Evolutionary conservation across 345 rosid genomes (phyloP).

Genomic region (Barbarea vulgaris): DNA sequence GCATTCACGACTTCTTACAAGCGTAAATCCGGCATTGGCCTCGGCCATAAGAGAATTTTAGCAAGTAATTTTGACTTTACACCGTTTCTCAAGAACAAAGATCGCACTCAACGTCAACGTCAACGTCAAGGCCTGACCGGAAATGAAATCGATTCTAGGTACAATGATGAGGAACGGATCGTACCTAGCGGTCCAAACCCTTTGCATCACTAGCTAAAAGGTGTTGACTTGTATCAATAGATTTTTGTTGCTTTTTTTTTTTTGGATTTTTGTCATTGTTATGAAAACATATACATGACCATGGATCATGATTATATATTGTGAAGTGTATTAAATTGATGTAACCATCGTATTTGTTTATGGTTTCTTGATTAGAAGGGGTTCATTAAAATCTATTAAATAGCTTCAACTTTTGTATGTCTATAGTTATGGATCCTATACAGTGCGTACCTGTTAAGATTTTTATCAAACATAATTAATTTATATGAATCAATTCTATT

Average conservation of each 20-base stretch:
- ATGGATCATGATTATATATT: constrained; percentile 31
- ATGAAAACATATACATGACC: constrained; percentile 20
- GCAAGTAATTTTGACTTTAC: constrained; percentile 60
- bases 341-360: constrained; percentile 33
- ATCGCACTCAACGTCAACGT: constrained; percentile 25
- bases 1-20: constrained; percentile 28
- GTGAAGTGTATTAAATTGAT: constrained; percentile 28
- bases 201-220: constrained; percentile 68
- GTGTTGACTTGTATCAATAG: constrained; percentile 22
- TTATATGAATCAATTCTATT: not conserved
- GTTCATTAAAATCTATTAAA: not conserved
- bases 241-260: constrained; percentile 12
- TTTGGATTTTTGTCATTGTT: constrained; percentile 15
- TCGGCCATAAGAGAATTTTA: constrained; percentile 46
- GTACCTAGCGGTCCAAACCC: constrained; percentile 91
- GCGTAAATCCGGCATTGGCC: constrained; percentile 13
- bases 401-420: constrained; percentile 7
- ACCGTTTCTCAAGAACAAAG: constrained; percentile 52
- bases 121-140: constrained; percentile 30
- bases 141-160: constrained; percentile 49
- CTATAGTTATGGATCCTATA: not conserved
- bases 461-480: not conserved
- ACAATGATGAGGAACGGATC: constrained; percentile 57
- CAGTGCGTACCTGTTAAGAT: not conserved
- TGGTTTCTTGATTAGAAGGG: constrained; percentile 26